Conservation (phyloP, 208 protist species). For the Trichomonas tenax region DNA sequence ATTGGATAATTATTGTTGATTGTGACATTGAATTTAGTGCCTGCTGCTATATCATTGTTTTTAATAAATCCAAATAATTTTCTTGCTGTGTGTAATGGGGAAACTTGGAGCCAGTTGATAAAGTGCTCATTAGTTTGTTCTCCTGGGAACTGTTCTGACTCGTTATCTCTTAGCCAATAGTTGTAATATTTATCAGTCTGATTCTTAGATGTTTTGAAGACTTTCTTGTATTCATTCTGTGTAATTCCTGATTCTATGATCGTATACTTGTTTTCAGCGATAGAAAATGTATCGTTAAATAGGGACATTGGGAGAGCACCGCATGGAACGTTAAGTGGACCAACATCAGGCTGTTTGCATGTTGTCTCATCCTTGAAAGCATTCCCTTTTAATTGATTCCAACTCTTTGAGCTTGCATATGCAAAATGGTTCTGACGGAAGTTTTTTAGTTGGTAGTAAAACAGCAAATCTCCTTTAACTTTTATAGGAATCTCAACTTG, state of each 20-base stretch:
- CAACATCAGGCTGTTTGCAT: neutral
- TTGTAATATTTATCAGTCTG: neutral
- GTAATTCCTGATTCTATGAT: neutral
- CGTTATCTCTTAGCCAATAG: neutral
- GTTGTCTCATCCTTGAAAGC: neutral
- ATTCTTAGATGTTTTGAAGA: neutral
- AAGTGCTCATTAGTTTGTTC: slow-evolving; percentile 70
- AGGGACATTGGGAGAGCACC: neutral
- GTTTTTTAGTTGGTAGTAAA: slow-evolving; percentile 88
- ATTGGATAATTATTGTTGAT: slow-evolving; percentile 48
- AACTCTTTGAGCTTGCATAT: slow-evolving; percentile 46
- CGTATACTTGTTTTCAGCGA: neutral
- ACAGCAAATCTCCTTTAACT: slow-evolving; percentile 52
- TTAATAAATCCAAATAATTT: slow-evolving; percentile 65
- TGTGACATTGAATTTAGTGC: slow-evolving; percentile 46
- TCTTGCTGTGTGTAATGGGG: slow-evolving; percentile 75
- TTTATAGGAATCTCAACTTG: neutral
- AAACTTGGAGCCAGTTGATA: slow-evolving; percentile 88
- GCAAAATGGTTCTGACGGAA: slow-evolving; percentile 93
- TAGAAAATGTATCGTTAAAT: neutral
- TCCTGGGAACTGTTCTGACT: neutral
- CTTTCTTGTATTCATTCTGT: neutral
- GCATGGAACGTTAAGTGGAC: neutral
- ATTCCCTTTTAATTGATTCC: neutral
- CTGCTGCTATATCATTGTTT: slow-evolving; percentile 33